Evolutionary conservation across 208 protist genomes (phyloP).

Genomic region (Acanthamoeba healyi): DNA sequence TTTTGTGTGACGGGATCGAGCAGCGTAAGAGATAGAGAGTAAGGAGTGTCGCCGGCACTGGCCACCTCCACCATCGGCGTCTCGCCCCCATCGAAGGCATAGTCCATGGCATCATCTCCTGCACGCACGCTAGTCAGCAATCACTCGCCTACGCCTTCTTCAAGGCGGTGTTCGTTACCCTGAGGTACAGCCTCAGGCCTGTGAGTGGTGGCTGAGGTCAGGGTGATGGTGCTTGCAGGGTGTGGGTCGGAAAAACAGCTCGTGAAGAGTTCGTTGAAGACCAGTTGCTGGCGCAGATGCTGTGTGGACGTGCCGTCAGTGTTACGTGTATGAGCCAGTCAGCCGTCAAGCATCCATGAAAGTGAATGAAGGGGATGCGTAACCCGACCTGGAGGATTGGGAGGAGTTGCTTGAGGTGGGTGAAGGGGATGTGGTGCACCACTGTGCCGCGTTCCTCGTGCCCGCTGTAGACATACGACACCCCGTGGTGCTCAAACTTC

Average conservation of each 20-base stretch:
- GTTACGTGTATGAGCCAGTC: background rate
- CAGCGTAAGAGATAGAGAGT: background rate
- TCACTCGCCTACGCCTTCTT: too few species aligned
- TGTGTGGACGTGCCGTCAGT: background rate
- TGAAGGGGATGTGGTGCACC: constrained; percentile 2
- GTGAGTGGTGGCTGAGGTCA: background rate
- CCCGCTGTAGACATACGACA: constrained; percentile 12
- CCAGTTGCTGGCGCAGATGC: constrained; percentile 42
- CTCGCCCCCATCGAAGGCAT: background rate
- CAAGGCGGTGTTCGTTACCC: background rate
- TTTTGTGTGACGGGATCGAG: constrained; percentile 9
- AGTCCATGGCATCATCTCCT: constrained; percentile 34
- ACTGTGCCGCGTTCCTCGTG: background rate
- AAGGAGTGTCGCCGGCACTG: background rate
- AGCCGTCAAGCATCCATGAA: too few species aligned
- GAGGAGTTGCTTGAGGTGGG: background rate
- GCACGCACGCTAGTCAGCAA: background rate
- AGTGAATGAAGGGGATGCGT: too few species aligned
- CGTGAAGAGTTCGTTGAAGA: constrained; percentile 45
- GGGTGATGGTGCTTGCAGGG: background rate
- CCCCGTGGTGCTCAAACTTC: background rate
- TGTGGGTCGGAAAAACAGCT: background rate
- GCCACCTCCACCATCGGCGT: constrained; percentile 28
- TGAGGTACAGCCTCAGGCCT: background rate
- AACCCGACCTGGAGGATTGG: background rate